Evolutionary conservation across 2,329 filamentous ascomycete genomes (phyloP).

Genomic region (Fusarium goolgardi): DNA sequence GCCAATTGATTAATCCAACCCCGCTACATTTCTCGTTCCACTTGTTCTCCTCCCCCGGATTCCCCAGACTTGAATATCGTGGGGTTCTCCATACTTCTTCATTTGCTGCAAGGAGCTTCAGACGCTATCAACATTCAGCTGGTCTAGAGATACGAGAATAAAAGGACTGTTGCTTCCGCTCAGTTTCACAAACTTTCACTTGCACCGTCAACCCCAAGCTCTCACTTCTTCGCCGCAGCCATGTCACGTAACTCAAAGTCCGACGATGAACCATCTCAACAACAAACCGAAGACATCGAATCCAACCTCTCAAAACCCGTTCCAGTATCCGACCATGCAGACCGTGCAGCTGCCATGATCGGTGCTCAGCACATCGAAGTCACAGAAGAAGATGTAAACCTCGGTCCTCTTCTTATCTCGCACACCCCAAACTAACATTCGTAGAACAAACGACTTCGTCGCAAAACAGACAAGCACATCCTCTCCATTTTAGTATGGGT

Average conservation of each 20-base stretch:
- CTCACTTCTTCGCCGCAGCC: not conserved
- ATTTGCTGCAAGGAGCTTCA: not conserved
- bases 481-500: slow-evolving; percentile 66
- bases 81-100: slow-evolving; percentile 1
- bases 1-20: not conserved
- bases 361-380: slow-evolving; percentile 33
- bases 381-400: slow-evolving; percentile 33
- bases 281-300: slow-evolving; percentile 19
- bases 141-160: not conserved
- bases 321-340: not conserved
- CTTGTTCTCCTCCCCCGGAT: slow-evolving; percentile 13
- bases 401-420: accelerated
- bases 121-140: not conserved
- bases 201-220: not conserved
- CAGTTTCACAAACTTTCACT: not conserved
- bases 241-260: slow-evolving; percentile 17
- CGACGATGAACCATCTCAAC: slow-evolving; percentile 16
- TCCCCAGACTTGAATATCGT: not conserved
- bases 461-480: slow-evolving; percentile 71
- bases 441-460: slow-evolving; percentile 60
- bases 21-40: not conserved
- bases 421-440: not conserved
- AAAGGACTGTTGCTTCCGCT: not conserved
- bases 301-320: slow-evolving; percentile 8
- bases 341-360: slow-evolving; percentile 29